Conservation (phyloP, 139 green algal genomes). For the Mesotaenium endlicherianum region DNA sequence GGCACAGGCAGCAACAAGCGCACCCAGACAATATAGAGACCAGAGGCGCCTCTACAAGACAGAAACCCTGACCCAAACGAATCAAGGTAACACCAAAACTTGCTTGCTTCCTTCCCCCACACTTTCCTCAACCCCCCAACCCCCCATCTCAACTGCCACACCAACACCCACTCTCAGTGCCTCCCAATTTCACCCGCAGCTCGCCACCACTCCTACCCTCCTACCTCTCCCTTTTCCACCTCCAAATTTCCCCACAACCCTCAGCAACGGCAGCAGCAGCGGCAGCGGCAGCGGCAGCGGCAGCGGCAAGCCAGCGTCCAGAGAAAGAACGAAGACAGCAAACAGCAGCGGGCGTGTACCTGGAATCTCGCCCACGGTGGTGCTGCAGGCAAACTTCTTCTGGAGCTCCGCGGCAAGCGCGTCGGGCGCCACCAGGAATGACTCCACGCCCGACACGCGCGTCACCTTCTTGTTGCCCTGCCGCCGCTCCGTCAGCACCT, state of each 20-base stretch:
- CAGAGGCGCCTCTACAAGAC: too few relatives aligned
- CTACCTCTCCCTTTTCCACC: neutral
- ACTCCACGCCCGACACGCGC: slow-evolving; percentile 43
- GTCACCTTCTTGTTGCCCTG: slow-evolving; percentile 56
- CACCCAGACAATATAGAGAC: too few relatives aligned
- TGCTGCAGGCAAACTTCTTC: slow-evolving; percentile 56
- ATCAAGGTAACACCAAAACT: too few relatives aligned
- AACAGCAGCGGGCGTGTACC: neutral
- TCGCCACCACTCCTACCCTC: neutral
- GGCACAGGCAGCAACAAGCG: too few relatives aligned
- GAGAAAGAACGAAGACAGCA: too few relatives aligned
- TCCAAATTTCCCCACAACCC: neutral
- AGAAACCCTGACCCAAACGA: too few relatives aligned
- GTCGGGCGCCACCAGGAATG: slow-evolving; percentile 50
- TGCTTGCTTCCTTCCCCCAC: too few relatives aligned
- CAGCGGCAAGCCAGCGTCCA: too few relatives aligned
- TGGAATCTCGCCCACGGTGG: slow-evolving; percentile 12
- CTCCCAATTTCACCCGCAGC: neutral
- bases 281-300: neutral
- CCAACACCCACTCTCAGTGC: neutral
- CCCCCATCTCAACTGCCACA: too few relatives aligned
- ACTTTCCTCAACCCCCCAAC: too few relatives aligned
- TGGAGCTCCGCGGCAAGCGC: slow-evolving; percentile 43
- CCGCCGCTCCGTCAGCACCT: slow-evolving; percentile 43
- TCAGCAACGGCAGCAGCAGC: neutral